These are phyloP conservation scores for Penicillium concentricum DNA, from an alignment of 2,329 filamentous ascomycete species.

Conservation along the genomic window DNA sequence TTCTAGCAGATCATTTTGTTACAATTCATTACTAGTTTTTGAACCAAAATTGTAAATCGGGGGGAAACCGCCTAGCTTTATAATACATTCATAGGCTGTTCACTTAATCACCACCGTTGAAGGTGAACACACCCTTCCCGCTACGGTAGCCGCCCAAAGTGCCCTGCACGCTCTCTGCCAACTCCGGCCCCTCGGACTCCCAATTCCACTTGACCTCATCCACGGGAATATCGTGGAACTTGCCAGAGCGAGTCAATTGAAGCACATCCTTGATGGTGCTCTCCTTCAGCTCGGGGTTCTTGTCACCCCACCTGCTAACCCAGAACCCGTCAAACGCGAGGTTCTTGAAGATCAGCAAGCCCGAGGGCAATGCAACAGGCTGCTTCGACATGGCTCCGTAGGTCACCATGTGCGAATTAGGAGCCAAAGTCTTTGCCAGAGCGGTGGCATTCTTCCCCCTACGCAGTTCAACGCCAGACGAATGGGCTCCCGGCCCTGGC, in stretches of 20 bases:
- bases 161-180: conserved; percentile 75
- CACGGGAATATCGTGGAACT: conserved; percentile 82
- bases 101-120: conserved; percentile 50
- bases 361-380: conserved; percentile 76
- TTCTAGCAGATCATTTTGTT: neutral
- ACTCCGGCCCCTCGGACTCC: conserved; percentile 68
- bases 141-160: conserved; percentile 80
- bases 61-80: neutral
- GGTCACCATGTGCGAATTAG: conserved; percentile 75
- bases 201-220: conserved; percentile 79
- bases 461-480: conserved; percentile 89
- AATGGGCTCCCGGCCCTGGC: conserved; percentile 68
- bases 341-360: conserved; percentile 89
- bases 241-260: conserved; percentile 68
- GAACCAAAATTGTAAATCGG: neutral
- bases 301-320: conserved; percentile 85
- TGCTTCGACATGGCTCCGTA: conserved; percentile 95
- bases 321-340: conserved; percentile 89
- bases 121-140: conserved; percentile 89
- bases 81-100: neutral
- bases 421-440: conserved; percentile 70
- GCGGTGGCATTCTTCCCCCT: conserved; percentile 80
- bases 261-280: conserved; percentile 83
- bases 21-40: neutral
- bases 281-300: conserved; percentile 69